Percentiles rank a stretch among this genome's conserved stretches.
phyloP scores from a whole-genome alignment of 768 basidiomycete genomes.

The Podaxis carcinomalis region DNA sequence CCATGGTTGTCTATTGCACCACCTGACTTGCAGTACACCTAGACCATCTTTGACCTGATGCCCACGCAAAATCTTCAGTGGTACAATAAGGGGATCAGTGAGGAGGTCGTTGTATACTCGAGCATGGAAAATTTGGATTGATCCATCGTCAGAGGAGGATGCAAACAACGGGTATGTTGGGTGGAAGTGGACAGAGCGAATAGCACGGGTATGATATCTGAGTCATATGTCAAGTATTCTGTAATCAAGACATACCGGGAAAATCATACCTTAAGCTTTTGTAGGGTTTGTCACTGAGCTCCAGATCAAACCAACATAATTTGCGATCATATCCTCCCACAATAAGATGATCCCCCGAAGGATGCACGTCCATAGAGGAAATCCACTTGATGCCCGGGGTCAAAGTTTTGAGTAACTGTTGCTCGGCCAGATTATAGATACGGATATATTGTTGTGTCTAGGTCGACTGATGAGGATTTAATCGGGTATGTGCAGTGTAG shows the following conservation, averaged over 20 bases:
- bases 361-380: conserved; percentile 94
- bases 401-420: conserved; percentile 91
- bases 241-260: conserved; percentile 2
- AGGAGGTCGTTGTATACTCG: conserved; percentile 93
- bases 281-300: conserved; percentile 94
- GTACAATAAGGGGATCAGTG: conserved; percentile 97
- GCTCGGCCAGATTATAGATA: conserved; percentile 91
- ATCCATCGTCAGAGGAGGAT: conserved; percentile 94
- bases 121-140: conserved; percentile 95
- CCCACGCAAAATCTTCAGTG: conserved; percentile 93
- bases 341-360: conserved; percentile 92
- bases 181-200: conserved; percentile 92
- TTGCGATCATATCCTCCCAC: conserved; percentile 98
- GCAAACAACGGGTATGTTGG: conserved; percentile 94
- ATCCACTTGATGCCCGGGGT: conserved; percentile 97
- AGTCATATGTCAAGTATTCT: not conserved
- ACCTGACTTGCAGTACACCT: conserved; percentile 87
- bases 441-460: conserved; percentile 97
- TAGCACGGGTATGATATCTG: conserved; percentile 92
- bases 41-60: conserved; percentile 82
- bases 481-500: conserved; percentile 2
- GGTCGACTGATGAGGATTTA: conserved; percentile 13
- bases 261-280: conserved; percentile 79
- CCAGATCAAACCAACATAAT: conserved; percentile 98
- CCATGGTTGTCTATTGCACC: conserved; percentile 92